Conservation (phyloP, 139 green algal species). For the Micractinium conductrix region DNA sequence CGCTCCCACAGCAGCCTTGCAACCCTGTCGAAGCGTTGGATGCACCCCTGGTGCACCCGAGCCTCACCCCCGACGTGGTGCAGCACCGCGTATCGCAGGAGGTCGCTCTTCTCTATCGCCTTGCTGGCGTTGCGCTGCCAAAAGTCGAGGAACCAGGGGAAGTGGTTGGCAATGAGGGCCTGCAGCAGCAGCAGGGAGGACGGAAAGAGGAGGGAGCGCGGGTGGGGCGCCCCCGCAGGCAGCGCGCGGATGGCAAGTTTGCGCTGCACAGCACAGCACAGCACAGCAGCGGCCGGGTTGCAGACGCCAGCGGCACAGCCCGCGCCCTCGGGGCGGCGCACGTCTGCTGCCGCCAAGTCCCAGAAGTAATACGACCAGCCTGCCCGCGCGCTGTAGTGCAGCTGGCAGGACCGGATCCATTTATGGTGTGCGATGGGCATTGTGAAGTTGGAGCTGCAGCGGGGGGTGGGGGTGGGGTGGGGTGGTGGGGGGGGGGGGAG, state of each 20-base stretch:
- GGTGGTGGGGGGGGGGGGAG: neutral
- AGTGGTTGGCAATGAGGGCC: neutral
- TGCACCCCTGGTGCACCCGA: too few species aligned
- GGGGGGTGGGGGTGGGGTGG: neutral
- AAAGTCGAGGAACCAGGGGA: constrained; percentile 10
- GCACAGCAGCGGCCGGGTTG: neutral
- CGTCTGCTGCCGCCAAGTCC: neutral
- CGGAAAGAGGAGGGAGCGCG: too few species aligned
- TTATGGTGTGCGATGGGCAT: neutral
- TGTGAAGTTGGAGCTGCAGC: constrained; percentile 1
- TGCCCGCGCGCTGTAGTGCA: neutral
- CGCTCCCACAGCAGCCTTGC: too few species aligned
- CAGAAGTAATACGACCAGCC: neutral
- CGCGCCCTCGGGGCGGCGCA: neutral
- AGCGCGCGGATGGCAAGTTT: neutral
- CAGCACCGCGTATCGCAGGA: neutral
- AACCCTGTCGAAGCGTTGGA: too few species aligned
- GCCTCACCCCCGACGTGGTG: neutral
- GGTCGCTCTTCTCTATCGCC: constrained; percentile 1
- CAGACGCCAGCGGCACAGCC: neutral
- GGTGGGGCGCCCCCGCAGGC: neutral
- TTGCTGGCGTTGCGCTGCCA: constrained; percentile 3
- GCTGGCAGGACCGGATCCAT: neutral
- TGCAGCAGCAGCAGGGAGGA: too few species aligned
- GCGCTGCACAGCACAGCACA: neutral